phyloP scores from a whole-genome alignment of 805 yeast genomes.

The Wickerhamiella azyma region DNA sequence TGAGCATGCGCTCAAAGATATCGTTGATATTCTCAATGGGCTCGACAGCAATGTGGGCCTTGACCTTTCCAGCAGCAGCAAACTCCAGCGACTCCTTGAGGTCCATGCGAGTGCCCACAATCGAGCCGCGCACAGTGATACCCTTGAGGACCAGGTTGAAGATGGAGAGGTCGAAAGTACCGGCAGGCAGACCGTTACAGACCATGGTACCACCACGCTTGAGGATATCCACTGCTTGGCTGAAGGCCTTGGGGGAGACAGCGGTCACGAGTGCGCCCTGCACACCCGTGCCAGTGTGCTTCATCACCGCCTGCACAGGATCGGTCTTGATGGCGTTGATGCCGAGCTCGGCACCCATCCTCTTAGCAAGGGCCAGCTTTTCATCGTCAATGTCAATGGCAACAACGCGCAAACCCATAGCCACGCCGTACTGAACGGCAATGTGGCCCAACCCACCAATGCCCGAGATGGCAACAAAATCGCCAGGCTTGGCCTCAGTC shows the following conservation, averaged over 20 bases:
- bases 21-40: slow-evolving; percentile 56
- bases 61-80: slow-evolving; percentile 56
- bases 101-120: slow-evolving; percentile 83
- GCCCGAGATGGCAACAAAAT: slow-evolving; percentile 67
- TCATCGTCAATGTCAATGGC: slow-evolving; percentile 61
- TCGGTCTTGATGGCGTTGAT: slow-evolving; percentile 43
- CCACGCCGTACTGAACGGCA: slow-evolving; percentile 61
- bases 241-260: slow-evolving; percentile 54
- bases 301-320: slow-evolving; percentile 36
- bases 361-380: slow-evolving; percentile 40
- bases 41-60: slow-evolving; percentile 41
- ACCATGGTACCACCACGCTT: slow-evolving; percentile 60
- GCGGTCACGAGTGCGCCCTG: slow-evolving; percentile 68
- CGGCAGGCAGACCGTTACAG: slow-evolving; percentile 67
- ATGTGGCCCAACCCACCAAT: slow-evolving; percentile 69
- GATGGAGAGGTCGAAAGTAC: slow-evolving; percentile 57
- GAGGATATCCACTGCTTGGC: slow-evolving; percentile 44
- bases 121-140: slow-evolving; percentile 62
- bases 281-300: slow-evolving; percentile 58
- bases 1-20: slow-evolving; percentile 65
- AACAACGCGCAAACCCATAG: slow-evolving; percentile 61
- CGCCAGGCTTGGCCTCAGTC: slow-evolving; percentile 53
- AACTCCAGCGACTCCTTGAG: slow-evolving; percentile 69
- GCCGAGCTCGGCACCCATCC: slow-evolving; percentile 57
- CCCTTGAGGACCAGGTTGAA: slow-evolving; percentile 64